phyloP scores from a whole-genome alignment of 192 early-diverging fungal genomes.

The Funneliformis mosseae region DNA sequence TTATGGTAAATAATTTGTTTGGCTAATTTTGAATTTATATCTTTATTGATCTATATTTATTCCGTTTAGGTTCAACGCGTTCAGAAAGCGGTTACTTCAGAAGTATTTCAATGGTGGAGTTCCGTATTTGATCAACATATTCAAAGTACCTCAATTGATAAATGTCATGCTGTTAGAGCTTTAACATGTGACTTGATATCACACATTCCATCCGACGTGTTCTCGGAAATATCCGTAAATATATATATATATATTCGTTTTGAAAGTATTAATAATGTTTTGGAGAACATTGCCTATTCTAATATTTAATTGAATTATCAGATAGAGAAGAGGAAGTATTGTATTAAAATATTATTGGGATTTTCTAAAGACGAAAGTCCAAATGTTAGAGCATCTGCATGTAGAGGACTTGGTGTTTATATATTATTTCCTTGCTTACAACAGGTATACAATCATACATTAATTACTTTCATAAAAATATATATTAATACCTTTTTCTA shows the following conservation, averaged over 20 bases:
- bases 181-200: conserved; percentile 55
- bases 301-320: conserved; percentile 4
- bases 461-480: not conserved
- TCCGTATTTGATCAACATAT: conserved; percentile 46
- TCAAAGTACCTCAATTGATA: conserved; percentile 44
- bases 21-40: not conserved
- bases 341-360: conserved; percentile 48
- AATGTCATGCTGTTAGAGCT: conserved; percentile 40
- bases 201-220: conserved; percentile 42
- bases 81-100: not conserved
- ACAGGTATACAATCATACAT: conserved; percentile 44
- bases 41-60: not conserved
- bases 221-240: conserved; percentile 48
- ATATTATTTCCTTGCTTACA: conserved; percentile 56
- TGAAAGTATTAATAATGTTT: not conserved
- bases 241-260: not conserved
- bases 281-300: not conserved
- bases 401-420: conserved; percentile 66
- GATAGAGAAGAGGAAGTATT: conserved; percentile 10
- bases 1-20: not conserved
- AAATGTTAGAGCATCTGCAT: conserved; percentile 61
- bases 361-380: conserved; percentile 56
- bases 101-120: conserved; percentile 47
- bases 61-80: conserved; percentile 2
- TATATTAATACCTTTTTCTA: not conserved